A percentile compares a stretch with the other conserved stretches of the same genome.
Evolutionary conservation across 148 eudicot genomes (phyloP).

Genomic region (Amaranthus palmeri): DNA sequence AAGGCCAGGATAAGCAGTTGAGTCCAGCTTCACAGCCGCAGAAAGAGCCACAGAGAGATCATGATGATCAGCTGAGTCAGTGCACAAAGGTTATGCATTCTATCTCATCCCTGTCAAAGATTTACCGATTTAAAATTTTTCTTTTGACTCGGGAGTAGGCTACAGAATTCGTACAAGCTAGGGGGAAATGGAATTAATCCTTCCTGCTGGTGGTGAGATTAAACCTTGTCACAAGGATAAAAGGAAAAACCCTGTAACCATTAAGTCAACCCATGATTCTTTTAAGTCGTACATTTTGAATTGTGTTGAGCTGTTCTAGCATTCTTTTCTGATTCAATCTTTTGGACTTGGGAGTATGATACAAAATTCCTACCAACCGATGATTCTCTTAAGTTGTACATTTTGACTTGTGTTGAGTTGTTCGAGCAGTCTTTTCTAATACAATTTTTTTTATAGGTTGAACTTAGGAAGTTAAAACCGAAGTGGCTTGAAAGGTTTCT

Average conservation of each 20-base stretch:
- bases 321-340: too few relatives aligned
- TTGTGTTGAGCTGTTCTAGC: too few relatives aligned
- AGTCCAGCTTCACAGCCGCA: constrained; percentile 3
- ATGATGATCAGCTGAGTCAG: constrained; percentile 10
- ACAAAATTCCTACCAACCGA: not conserved
- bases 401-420: not conserved
- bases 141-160: too few relatives aligned
- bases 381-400: not conserved
- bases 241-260: too few relatives aligned
- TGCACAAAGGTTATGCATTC: constrained; percentile 20
- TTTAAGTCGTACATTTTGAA: too few relatives aligned
- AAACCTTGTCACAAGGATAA: too few relatives aligned
- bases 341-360: too few relatives aligned
- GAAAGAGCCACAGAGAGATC: not conserved
- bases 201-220: too few relatives aligned
- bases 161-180: too few relatives aligned
- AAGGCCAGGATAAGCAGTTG: constrained; percentile 7
- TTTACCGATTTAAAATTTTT: not conserved
- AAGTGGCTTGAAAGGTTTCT: constrained; percentile 45
- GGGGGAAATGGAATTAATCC: not conserved
- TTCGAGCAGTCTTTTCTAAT: not conserved
- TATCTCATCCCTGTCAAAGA: not conserved
- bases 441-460: constrained; percentile 10
- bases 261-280: too few relatives aligned
- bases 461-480: constrained; percentile 18